These are phyloP conservation scores for Hyaloscypha variabilis DNA, from an alignment of 495 filamentous ascomycete genomes.

Conservation along the genomic window DNA sequence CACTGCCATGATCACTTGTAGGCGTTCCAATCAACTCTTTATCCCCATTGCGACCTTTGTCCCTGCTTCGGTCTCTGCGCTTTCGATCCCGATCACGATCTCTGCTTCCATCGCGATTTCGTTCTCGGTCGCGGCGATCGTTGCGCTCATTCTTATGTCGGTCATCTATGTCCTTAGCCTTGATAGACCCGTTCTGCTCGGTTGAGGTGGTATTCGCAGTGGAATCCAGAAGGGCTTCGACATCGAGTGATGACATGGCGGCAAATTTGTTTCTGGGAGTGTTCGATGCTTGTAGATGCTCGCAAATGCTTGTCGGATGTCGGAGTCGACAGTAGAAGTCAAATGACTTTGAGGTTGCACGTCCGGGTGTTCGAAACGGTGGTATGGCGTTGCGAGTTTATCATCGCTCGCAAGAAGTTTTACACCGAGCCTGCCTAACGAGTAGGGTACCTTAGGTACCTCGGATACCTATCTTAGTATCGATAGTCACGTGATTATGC, in stretches of 20 bases:
- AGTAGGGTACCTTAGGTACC: too few relatives aligned
- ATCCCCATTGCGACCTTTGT: constrained; percentile 59
- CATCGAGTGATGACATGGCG: constrained; percentile 86
- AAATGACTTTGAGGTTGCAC: neutral
- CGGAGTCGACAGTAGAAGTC: constrained; percentile 1
- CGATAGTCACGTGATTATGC: too few relatives aligned
- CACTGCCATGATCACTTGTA: constrained; percentile 79
- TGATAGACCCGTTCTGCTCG: constrained; percentile 54
- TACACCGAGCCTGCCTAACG: too few relatives aligned
- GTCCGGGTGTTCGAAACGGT: too few relatives aligned
- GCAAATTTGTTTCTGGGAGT: neutral
- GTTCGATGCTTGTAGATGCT: neutral
- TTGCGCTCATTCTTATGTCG: constrained; percentile 56
- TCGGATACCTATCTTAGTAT: too few relatives aligned
- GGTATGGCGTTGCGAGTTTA: too few relatives aligned
- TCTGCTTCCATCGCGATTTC: constrained; percentile 51
- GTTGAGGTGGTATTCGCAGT: constrained; percentile 65
- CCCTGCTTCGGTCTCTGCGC: constrained; percentile 67
- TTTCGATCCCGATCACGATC: constrained; percentile 64
- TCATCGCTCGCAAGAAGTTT: too few relatives aligned
- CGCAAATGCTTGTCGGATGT: neutral
- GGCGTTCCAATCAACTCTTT: constrained; percentile 64
- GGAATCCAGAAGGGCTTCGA: constrained; percentile 91
- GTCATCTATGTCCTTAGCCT: constrained; percentile 59
- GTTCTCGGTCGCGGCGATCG: constrained; percentile 44